These are phyloP conservation scores for Amylostereum areolatum DNA, from an alignment of 1,284 basidiomycete genomes.

Conservation along the genomic window DNA sequence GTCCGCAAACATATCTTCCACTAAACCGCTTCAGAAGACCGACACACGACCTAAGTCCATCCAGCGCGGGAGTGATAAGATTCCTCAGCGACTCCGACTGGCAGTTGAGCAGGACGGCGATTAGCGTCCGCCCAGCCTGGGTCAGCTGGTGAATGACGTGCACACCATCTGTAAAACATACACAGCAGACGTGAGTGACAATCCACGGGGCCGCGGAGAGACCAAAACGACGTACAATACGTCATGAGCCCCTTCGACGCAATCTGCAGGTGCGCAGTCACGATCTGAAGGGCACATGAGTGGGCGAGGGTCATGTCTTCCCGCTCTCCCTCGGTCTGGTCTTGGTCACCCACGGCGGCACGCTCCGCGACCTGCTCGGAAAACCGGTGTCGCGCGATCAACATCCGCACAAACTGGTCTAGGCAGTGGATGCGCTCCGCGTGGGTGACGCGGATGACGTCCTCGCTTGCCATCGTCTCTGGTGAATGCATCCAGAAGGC, in stretches of 20 bases:
- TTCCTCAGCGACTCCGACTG: conserved; percentile 62
- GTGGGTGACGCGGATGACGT: conserved; percentile 84
- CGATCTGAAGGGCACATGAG: conserved; percentile 70
- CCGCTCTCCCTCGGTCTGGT: conserved; percentile 57
- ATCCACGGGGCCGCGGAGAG: background rate
- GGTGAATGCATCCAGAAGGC: conserved; percentile 74
- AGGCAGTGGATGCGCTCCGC: conserved; percentile 79
- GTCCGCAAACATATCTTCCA: conserved; percentile 78
- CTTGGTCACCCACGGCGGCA: conserved; percentile 36
- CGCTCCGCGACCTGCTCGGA: conserved; percentile 67
- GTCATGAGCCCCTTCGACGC: conserved; percentile 88
- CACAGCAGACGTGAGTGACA: too few relatives aligned
- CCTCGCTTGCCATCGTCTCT: conserved; percentile 78
- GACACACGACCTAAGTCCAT: conserved; percentile 80
- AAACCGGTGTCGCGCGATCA: conserved; percentile 73
- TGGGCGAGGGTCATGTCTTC: conserved; percentile 69
- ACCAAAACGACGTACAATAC: conserved; percentile 63
- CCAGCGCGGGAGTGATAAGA: conserved; percentile 73
- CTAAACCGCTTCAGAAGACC: conserved; percentile 75
- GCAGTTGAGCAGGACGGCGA: conserved; percentile 79
- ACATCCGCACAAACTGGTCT: conserved; percentile 78
- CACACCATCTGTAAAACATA: conserved; percentile 60
- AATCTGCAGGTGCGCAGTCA: conserved; percentile 77
- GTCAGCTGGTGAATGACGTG: conserved; percentile 92
- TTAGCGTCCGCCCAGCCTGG: conserved; percentile 84